Base-by-base conservation (phyloP, 768 basidiomycete species). In the Boletus speciosus region DNA sequence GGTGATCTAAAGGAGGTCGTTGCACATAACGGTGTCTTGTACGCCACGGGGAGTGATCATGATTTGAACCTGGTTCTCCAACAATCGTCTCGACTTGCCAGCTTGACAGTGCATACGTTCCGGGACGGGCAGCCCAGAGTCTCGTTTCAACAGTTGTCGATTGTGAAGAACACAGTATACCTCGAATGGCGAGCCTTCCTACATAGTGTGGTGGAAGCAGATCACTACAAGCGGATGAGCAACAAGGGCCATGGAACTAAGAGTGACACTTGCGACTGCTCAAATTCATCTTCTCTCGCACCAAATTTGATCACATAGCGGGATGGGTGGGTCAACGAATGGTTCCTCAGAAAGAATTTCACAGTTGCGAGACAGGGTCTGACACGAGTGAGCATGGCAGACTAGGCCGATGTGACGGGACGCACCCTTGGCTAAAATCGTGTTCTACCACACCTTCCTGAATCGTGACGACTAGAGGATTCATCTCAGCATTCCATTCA, bases 401-500 rank as follows among this genome's bases (percentile, higher is more conserved):
- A 25, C 32, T n/a, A 15, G 19, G 1, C 23, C 9, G 6, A 52
- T 35, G 51, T 19, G 40, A 25, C 4, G 21, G 12, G 31, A 78
- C 87, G 58, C 60, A 94, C 93, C 87, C 88, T 51, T 70, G 56
- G 2, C 72, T 70, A 60, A 95, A 94, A 67, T 91, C 82, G 63
- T 92, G 88, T 43, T 69, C 62, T 23, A 81, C 56, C 6, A 74
- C 55, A n/a, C 70, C 67, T 54, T 78, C 77, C 50, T 76, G 70
- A n/a, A 84, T 59, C 3, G 69, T 69, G 34, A 88, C 73, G 7
- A 79, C 75, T 3, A 88, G 54, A 7, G 93, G 92, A 63, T 93
- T 82, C 76, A 82, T 86, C 70, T 94, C 90, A 14, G 69, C 63
- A 57, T 92, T 92, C 83, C 93, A 87, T 66, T 87, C 83, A 55